A percentile compares a stretch with the other conserved stretches of the same genome.
phyloP scores from a whole-genome alignment of 257 asterid genomes.

The Galeopsis tetrahit region DNA sequence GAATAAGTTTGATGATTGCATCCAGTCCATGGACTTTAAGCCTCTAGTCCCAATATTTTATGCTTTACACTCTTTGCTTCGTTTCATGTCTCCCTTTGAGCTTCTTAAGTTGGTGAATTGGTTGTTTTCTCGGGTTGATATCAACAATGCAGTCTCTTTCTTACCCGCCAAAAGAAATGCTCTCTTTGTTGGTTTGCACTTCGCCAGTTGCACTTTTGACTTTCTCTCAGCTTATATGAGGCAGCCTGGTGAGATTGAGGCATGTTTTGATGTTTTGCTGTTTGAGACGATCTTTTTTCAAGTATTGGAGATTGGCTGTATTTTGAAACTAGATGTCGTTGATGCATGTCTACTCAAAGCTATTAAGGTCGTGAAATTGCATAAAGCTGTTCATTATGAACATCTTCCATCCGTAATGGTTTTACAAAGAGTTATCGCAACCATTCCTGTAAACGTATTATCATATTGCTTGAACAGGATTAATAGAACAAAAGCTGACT shows the following conservation, averaged over 20 bases:
- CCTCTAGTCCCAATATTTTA: conserved; percentile 54
- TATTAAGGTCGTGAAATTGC: conserved; percentile 56
- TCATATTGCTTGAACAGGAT: conserved; percentile 62
- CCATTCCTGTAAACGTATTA: conserved; percentile 53
- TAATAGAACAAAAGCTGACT: conserved; percentile 59
- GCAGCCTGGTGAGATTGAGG: conserved; percentile 46
- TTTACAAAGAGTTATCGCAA: conserved; percentile 61
- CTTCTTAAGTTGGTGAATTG: conserved; percentile 67
- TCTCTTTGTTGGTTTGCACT: conserved; percentile 60
- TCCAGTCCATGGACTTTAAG: conserved; percentile 50
- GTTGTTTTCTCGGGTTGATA: conserved; percentile 64
- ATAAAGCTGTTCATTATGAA: conserved; percentile 43
- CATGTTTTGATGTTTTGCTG: conserved; percentile 45
- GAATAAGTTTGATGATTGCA: conserved; percentile 61
- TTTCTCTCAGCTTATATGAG: conserved; percentile 48
- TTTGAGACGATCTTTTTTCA: conserved; percentile 57
- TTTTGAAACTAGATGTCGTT: conserved; percentile 60
- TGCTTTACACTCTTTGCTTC: conserved; percentile 51
- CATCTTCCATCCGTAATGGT: conserved; percentile 52
- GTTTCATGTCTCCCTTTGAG: conserved; percentile 55
- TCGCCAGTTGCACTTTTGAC: conserved; percentile 68
- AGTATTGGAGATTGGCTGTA: conserved; percentile 52
- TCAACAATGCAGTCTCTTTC: conserved; percentile 34
- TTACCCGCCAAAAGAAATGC: conserved; percentile 46
- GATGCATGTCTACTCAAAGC: conserved; percentile 78